phyloP scores from a whole-genome alignment of 1,139 yeast genomes.

The Hemisphaericaspora xylofermentans region DNA sequence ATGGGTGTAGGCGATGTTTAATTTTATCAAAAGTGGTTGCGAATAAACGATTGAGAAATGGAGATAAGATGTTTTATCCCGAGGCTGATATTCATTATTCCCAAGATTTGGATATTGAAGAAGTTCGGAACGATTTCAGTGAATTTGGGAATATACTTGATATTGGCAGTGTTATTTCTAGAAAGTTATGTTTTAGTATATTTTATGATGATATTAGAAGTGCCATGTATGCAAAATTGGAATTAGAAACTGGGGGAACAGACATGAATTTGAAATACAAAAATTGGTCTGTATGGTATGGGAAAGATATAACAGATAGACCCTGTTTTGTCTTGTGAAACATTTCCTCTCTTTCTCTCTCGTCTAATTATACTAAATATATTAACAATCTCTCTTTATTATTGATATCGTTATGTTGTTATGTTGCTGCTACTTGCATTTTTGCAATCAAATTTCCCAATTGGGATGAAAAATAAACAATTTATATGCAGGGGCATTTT shows the following conservation, averaged over 20 bases:
- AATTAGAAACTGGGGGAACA: slow-evolving; percentile 34
- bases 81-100: slow-evolving; percentile 34
- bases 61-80: slow-evolving; percentile 30
- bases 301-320: slow-evolving; percentile 65
- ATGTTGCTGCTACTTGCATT: neutral
- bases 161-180: slow-evolving; percentile 64
- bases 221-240: slow-evolving; percentile 63
- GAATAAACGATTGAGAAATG: slow-evolving; percentile 20
- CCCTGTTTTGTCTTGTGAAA: slow-evolving; percentile 29
- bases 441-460: slow-evolving; percentile 16
- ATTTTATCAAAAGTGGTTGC: slow-evolving; percentile 30
- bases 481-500: neutral
- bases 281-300: slow-evolving; percentile 67
- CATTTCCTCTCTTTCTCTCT: neutral
- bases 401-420: too few relatives aligned
- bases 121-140: slow-evolving; percentile 50
- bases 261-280: slow-evolving; percentile 47
- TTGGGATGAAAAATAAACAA: slow-evolving; percentile 14
- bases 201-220: slow-evolving; percentile 61
- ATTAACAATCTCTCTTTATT: too few relatives aligned
- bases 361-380: too few relatives aligned
- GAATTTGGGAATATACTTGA: slow-evolving; percentile 63
- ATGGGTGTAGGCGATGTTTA: slow-evolving; percentile 38
- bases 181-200: slow-evolving; percentile 60
- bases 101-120: slow-evolving; percentile 25